phyloP scores from a whole-genome alignment of 805 yeast genomes.

The Yarrowia yakushimensis region DNA sequence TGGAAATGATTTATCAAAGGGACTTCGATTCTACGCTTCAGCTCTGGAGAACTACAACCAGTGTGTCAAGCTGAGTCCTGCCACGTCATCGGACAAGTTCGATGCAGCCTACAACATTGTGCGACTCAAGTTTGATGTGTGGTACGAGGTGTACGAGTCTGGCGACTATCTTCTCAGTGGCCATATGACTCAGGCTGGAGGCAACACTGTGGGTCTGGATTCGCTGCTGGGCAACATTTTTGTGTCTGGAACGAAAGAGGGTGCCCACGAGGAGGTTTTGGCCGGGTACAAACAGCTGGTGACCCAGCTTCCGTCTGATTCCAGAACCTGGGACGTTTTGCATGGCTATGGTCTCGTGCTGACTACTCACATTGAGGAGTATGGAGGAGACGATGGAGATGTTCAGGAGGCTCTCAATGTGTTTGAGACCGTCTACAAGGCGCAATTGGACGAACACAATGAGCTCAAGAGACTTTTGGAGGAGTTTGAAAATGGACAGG shows the following conservation, averaged over 20 bases:
- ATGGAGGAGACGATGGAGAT: not conserved
- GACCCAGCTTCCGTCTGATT: constrained; percentile 21
- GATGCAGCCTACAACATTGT: constrained; percentile 60
- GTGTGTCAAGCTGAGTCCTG: constrained; percentile 25
- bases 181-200: constrained; percentile 9
- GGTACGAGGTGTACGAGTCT: constrained; percentile 46
- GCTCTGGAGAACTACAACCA: constrained; percentile 26
- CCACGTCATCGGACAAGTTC: not conserved
- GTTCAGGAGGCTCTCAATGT: constrained; percentile 25
- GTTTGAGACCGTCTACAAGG: constrained; percentile 28
- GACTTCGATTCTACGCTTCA: constrained; percentile 57
- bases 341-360: constrained; percentile 33
- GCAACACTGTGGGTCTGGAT: constrained; percentile 12
- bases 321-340: constrained; percentile 24
- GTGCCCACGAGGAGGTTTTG: constrained; percentile 26
- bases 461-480: not conserved
- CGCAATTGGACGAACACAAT: constrained; percentile 26
- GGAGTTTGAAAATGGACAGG: not conserved
- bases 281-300: not conserved
- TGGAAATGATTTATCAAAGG: constrained; percentile 57
- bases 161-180: constrained; percentile 25
- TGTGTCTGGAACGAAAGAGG: constrained; percentile 11
- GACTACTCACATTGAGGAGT: constrained; percentile 31
- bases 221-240: constrained; percentile 19
- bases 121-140: constrained; percentile 57